phyloP scores from a whole-genome alignment of 2,329 filamentous ascomycete genomes.

The Didymosphaeria variabile region DNA sequence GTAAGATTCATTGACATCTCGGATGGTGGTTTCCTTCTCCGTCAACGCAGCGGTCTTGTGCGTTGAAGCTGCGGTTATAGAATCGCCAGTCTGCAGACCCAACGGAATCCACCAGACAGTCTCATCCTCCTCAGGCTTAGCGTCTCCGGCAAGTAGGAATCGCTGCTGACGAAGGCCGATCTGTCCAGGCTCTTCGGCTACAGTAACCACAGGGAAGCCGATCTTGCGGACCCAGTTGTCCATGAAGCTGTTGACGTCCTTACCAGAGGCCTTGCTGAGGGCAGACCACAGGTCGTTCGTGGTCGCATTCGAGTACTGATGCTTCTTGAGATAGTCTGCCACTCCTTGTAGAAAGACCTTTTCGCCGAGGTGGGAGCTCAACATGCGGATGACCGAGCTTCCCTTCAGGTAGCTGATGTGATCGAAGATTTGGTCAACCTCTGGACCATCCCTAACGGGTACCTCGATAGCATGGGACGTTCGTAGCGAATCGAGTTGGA shows the following conservation, averaged over 20 bases:
- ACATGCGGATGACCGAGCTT: constrained; percentile 95
- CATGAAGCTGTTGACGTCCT: constrained; percentile 89
- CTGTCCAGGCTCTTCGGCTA: constrained; percentile 83
- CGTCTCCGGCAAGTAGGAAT: constrained; percentile 91
- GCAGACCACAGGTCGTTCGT: constrained; percentile 92
- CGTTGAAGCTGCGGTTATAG: constrained; percentile 64
- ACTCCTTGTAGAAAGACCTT: constrained; percentile 92
- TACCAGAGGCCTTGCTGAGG: constrained; percentile 84
- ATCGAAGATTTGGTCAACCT: constrained; percentile 98
- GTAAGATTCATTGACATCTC: constrained; percentile 78
- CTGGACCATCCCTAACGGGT: constrained; percentile 88
- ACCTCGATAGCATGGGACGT: constrained; percentile 97
- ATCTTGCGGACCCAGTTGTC: constrained; percentile 95
- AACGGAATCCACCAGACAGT: constrained; percentile 97
- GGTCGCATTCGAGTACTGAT: constrained; percentile 89
- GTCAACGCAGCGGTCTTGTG: constrained; percentile 74
- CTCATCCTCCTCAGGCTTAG: constrained; percentile 87
- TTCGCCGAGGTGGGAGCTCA: constrained; percentile 87
- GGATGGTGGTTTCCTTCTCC: constrained; percentile 78
- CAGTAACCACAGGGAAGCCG: constrained; percentile 88
- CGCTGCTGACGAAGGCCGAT: constrained; percentile 85
- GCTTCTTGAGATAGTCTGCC: constrained; percentile 84
- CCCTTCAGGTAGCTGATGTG: constrained; percentile 97
- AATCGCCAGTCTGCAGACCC: constrained; percentile 76
- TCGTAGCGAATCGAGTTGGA: constrained; percentile 86